These are phyloP conservation scores for Saturnispora ahearnii DNA, from an alignment of 805 yeast genomes.

Conservation along the genomic window DNA sequence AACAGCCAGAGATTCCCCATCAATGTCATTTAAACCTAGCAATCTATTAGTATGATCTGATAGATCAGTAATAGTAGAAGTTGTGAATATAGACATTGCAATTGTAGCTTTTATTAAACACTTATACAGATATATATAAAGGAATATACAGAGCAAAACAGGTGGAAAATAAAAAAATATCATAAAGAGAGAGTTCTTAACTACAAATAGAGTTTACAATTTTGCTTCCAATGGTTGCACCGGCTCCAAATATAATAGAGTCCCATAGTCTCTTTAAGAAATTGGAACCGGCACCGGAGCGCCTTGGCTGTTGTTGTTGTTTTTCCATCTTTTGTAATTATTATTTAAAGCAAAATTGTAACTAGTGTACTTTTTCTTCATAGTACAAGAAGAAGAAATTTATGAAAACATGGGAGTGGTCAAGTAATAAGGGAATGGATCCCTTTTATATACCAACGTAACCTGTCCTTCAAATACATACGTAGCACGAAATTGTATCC, in stretches of 20 bases:
- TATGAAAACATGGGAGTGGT: no score
- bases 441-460: no score
- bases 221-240: constrained; percentile 87
- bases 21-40: neutral
- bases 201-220: constrained; percentile 64
- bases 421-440: no score
- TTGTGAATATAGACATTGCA: neutral
- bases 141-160: neutral
- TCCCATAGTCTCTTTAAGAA: constrained; percentile 78
- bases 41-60: neutral
- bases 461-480: no score
- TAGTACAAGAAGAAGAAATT: no score
- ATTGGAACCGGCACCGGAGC: constrained; percentile 22
- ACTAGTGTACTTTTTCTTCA: no score
- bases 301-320: constrained; percentile 23
- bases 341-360: constrained; percentile 10
- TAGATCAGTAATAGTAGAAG: neutral
- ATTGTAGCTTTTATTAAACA: neutral
- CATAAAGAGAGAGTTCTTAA: constrained; percentile 9
- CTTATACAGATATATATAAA: neutral
- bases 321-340: constrained; percentile 1
- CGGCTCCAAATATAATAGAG: constrained; percentile 95
- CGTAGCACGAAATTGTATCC: no score
- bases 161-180: neutral
- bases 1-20: neutral